Conservation (phyloP, 1,284 basidiomycete species). For the Microbotryum intermedium region DNA sequence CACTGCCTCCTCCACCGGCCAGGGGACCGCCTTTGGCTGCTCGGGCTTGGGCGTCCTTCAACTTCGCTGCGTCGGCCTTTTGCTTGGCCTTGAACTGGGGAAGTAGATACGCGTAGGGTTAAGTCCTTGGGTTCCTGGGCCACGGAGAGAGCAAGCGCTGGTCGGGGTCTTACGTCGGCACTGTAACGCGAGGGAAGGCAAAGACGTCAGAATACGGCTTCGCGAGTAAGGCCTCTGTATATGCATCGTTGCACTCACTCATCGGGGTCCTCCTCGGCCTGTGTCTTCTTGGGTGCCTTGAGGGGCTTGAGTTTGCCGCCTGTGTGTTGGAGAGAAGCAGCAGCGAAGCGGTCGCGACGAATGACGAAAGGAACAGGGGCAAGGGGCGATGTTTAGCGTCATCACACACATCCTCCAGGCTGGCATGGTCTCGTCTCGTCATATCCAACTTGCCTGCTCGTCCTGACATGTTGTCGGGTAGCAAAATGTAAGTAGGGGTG, state of each 20-base stretch:
- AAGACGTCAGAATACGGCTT: background rate
- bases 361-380: background rate
- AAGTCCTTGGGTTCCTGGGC: background rate
- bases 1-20: slow-evolving; percentile 68
- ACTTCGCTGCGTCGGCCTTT: slow-evolving; percentile 61
- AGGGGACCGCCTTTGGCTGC: slow-evolving; percentile 57
- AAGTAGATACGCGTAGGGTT: background rate
- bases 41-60: slow-evolving; percentile 58
- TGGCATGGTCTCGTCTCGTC: too few species aligned
- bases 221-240: background rate
- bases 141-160: background rate
- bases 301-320: slow-evolving; percentile 71
- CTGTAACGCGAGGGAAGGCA: background rate
- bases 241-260: slow-evolving; percentile 5
- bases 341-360: background rate
- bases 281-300: slow-evolving; percentile 45
- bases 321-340: background rate
- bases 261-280: slow-evolving; percentile 23
- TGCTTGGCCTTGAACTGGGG: slow-evolving; percentile 52
- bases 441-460: too few species aligned
- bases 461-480: too few species aligned
- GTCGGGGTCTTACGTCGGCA: background rate
- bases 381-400: too few species aligned
- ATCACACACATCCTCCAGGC: too few species aligned
- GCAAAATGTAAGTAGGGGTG: too few species aligned